Percentiles rank a stretch among this genome's conserved stretches.
phyloP scores from a whole-genome alignment of 2,329 filamentous ascomycete species.

The Trichoderma guizhouense region DNA sequence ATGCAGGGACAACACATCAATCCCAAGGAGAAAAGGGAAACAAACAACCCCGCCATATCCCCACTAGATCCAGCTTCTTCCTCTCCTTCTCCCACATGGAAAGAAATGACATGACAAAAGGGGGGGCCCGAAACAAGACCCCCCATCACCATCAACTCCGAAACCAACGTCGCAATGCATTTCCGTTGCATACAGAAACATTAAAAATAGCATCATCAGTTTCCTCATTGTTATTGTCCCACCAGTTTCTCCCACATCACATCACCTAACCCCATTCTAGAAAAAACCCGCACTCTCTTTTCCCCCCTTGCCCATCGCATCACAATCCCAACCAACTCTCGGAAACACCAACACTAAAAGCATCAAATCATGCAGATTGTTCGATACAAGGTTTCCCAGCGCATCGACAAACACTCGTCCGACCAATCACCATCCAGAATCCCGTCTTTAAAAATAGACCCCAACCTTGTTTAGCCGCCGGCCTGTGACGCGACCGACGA shows the following conservation, averaged over 20 bases:
- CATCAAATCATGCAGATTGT: neutral
- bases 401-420: neutral
- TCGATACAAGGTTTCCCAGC: neutral
- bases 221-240: neutral
- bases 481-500: neutral
- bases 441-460: conserved; percentile 1
- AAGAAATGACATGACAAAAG: neutral
- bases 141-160: neutral
- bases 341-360: neutral
- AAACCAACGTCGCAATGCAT: neutral
- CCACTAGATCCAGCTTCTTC: neutral
- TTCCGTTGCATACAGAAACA: neutral
- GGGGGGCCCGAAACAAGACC: neutral
- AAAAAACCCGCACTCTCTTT: neutral
- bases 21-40: neutral
- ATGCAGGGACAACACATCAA: conserved; percentile 6
- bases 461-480: conserved; percentile 2
- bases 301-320: neutral
- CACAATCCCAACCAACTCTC: neutral
- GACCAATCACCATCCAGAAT: neutral
- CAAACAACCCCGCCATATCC: neutral
- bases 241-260: neutral
- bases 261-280: neutral
- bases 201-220: neutral
- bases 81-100: neutral